Evolutionary conservation across 768 basidiomycete species (phyloP).

Genomic region (Trametes meyenii): DNA sequence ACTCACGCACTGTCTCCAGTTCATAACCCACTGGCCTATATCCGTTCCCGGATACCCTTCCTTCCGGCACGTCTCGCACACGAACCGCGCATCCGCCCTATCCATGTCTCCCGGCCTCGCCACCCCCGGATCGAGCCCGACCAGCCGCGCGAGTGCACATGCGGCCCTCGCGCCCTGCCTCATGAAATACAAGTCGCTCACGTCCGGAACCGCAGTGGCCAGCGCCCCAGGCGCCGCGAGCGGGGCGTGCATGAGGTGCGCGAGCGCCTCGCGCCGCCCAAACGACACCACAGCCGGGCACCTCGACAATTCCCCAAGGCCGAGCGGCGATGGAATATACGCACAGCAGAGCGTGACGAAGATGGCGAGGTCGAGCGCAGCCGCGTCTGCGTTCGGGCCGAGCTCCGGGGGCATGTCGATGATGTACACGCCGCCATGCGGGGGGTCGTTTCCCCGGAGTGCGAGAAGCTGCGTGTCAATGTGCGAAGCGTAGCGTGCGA

Average conservation of each 20-base stretch:
- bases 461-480: neutral
- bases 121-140: neutral
- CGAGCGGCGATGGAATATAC: neutral
- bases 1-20: neutral
- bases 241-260: neutral
- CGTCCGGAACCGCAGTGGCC: neutral
- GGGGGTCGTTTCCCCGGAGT: neutral
- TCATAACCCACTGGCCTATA: neutral
- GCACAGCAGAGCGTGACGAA: neutral
- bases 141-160: neutral
- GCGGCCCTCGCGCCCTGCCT: neutral
- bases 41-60: neutral
- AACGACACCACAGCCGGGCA: neutral
- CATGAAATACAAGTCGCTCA: neutral
- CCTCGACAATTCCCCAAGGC: too few relatives aligned
- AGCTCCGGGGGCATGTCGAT: neutral
- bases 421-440: neutral
- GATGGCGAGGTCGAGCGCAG: neutral
- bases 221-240: neutral
- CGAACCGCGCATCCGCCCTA: neutral
- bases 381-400: neutral
- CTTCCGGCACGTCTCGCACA: neutral
- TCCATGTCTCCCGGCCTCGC: neutral
- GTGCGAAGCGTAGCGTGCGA: neutral
- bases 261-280: neutral